Evolutionary conservation across 2,329 filamentous ascomycete species (phyloP).

Genomic region (Penicillium psychrosexuale): DNA sequence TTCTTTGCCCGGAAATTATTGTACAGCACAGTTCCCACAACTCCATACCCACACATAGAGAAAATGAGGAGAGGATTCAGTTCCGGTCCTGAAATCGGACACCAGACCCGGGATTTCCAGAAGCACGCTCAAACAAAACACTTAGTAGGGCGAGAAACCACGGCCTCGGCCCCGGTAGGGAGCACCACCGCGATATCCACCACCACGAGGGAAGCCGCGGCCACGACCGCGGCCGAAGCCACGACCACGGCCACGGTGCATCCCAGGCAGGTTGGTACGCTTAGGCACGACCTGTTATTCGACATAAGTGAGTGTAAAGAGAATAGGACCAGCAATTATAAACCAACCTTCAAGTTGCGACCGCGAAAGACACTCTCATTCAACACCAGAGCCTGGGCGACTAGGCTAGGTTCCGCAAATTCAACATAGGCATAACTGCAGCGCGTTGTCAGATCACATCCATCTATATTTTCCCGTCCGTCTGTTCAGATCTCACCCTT

Average conservation of each 20-base stretch:
- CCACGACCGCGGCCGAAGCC: slow-evolving; percentile 50
- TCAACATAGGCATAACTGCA: slow-evolving; percentile 96
- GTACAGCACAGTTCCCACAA: slow-evolving; percentile 31
- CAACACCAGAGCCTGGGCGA: slow-evolving; percentile 87
- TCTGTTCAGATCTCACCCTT: slow-evolving; percentile 62
- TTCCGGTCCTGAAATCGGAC: not conserved
- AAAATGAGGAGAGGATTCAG: slow-evolving; percentile 1
- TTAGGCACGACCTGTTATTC: slow-evolving; percentile 71
- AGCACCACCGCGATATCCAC: slow-evolving; percentile 47
- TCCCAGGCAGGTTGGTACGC: slow-evolving; percentile 92
- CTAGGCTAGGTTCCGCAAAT: slow-evolving; percentile 89
- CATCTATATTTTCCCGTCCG: not conserved
- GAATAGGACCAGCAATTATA: not conserved
- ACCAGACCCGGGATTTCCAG: slow-evolving; percentile 1
- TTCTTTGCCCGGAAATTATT: slow-evolving; percentile 32
- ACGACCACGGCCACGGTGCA: slow-evolving; percentile 69
- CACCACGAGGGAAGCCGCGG: slow-evolving; percentile 56
- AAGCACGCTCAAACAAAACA: slow-evolving; percentile 5
- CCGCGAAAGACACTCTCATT: slow-evolving; percentile 97
- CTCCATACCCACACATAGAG: slow-evolving; percentile 26
- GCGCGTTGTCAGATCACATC: not conserved
- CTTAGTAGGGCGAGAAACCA: slow-evolving; percentile 48
- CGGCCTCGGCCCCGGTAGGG: slow-evolving; percentile 49
- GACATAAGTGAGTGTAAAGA: not conserved
- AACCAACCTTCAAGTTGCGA: slow-evolving; percentile 82